A percentile compares a stretch with the other conserved stretches of the same genome.
Conservation (phyloP, 73 alveolate genomes). For the Paramecium biaurelia region DNA sequence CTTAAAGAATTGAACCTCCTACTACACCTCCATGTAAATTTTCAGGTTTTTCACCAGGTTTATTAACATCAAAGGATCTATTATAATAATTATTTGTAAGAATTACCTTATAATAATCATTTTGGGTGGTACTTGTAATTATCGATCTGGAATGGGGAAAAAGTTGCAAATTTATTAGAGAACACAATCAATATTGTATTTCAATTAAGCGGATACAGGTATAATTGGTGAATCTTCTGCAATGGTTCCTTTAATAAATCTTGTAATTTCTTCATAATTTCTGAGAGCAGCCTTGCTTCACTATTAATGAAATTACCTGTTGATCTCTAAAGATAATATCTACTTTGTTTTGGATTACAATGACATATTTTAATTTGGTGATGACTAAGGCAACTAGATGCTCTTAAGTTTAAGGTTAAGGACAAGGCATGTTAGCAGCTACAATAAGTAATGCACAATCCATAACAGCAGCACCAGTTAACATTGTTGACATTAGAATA, state of each 20-base stretch:
- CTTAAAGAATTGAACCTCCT: conserved; percentile 98
- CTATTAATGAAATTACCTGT: conserved; percentile 67
- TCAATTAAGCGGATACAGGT: conserved; percentile 96
- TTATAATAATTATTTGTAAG: neutral
- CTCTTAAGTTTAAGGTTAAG: conserved; percentile 99
- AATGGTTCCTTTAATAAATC: conserved; percentile 93
- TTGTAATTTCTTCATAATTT: conserved; percentile 93
- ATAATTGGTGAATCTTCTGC: conserved; percentile 98
- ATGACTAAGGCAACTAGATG: conserved; percentile 99
- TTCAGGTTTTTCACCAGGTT: conserved; percentile 97
- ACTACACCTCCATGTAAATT: conserved; percentile 99
- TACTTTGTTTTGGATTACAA: conserved; percentile 82
- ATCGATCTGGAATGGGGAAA: conserved; percentile 97
- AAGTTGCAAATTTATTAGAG: conserved; percentile 89
- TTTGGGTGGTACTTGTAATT: conserved; percentile 94
- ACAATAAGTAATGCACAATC: conserved; percentile 95
- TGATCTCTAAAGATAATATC: conserved; percentile 66
- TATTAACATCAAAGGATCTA: conserved; percentile 98
- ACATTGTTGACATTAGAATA: conserved; percentile 98
- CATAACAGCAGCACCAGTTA: conserved; percentile 99
- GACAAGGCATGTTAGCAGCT: conserved; percentile 98
- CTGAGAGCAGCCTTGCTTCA: conserved; percentile 83
- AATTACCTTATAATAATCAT: conserved; percentile 68
- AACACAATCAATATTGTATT: conserved; percentile 95
- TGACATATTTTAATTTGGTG: conserved; percentile 96